These are phyloP conservation scores for Centaurea solstitialis DNA, from an alignment of 129 eudicot species.

Conservation along the genomic window DNA sequence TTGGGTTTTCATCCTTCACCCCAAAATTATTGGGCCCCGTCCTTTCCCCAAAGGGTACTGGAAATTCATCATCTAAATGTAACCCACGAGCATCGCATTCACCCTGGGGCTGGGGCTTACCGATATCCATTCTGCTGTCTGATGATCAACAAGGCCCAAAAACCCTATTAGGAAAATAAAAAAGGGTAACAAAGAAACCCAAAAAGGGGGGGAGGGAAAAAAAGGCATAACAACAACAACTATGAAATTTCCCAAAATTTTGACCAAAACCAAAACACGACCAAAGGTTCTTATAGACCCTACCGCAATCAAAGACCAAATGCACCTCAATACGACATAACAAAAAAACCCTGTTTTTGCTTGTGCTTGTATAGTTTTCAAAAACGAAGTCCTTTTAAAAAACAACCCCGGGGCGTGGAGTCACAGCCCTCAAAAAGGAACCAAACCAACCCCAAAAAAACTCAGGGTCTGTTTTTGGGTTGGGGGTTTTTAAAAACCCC, in stretches of 20 bases:
- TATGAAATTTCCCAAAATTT: not conserved
- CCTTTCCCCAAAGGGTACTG: slow-evolving; percentile 76
- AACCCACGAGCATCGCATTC: slow-evolving; percentile 82
- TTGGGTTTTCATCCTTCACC: slow-evolving; percentile 72
- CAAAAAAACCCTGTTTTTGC: not conserved
- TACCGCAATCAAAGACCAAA: not conserved
- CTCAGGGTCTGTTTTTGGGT: no score
- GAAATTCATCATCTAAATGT: slow-evolving; percentile 84
- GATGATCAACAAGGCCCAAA: slow-evolving; percentile 12
- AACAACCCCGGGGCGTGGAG: not conserved
- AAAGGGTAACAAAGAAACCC: slow-evolving; percentile 1
- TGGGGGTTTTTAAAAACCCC: no score
- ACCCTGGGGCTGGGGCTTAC: slow-evolving; percentile 93
- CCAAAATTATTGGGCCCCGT: slow-evolving; percentile 75
- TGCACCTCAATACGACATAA: not conserved
- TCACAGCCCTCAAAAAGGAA: not conserved
- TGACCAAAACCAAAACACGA: not conserved
- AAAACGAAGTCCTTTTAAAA: not conserved
- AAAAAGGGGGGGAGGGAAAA: no score
- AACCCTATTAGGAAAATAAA: not conserved
- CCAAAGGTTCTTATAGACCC: not conserved
- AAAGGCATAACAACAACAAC: not conserved
- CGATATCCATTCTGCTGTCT: slow-evolving; percentile 90
- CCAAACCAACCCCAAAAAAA: not conserved
- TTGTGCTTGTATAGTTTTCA: not conserved